phyloP scores from a whole-genome alignment of 1,284 basidiomycete species.

The Pascua guehoae region DNA sequence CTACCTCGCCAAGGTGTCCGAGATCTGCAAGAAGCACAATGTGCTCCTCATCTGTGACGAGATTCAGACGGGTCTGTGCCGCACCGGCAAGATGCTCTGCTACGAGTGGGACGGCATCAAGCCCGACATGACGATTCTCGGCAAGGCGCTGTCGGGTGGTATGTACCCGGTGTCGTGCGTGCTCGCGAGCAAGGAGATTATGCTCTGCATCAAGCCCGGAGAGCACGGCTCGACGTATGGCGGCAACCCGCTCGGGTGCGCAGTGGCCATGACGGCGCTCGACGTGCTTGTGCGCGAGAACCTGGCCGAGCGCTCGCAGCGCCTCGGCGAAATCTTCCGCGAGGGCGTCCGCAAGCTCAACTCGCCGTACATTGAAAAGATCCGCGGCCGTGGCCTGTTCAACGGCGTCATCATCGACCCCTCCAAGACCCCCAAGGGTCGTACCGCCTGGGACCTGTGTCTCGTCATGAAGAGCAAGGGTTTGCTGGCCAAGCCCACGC shows the following conservation, averaged over 20 bases:
- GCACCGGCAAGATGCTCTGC: constrained; percentile 59
- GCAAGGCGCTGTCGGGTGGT: constrained; percentile 94
- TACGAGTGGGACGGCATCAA: constrained; percentile 83
- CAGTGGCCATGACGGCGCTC: constrained; percentile 86
- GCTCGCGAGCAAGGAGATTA: constrained; percentile 80
- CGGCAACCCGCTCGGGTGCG: constrained; percentile 92
- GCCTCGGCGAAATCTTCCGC: constrained; percentile 79
- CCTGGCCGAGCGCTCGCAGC: constrained; percentile 71
- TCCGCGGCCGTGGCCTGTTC: constrained; percentile 81
- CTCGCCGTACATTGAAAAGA: constrained; percentile 65
- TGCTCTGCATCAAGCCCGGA: constrained; percentile 94
- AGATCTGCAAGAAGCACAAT: constrained; percentile 88
- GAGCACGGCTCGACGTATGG: constrained; percentile 97
- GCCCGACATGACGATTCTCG: constrained; percentile 89
- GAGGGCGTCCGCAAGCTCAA: constrained; percentile 61
- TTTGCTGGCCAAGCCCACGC: constrained; percentile 81
- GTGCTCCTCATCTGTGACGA: constrained; percentile 96
- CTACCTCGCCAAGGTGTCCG: constrained; percentile 73
- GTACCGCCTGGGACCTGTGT: constrained; percentile 95
- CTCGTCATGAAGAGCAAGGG: constrained; percentile 86
- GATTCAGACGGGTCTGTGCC: constrained; percentile 73
- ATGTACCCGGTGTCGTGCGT: constrained; percentile 96
- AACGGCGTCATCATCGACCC: constrained; percentile 96
- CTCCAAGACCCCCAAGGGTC: constrained; percentile 64
- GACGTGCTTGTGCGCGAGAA: constrained; percentile 83